These are phyloP conservation scores for Sugiyamaella chiloensis DNA, from an alignment of 805 yeast genomes.

Conservation along the genomic window DNA sequence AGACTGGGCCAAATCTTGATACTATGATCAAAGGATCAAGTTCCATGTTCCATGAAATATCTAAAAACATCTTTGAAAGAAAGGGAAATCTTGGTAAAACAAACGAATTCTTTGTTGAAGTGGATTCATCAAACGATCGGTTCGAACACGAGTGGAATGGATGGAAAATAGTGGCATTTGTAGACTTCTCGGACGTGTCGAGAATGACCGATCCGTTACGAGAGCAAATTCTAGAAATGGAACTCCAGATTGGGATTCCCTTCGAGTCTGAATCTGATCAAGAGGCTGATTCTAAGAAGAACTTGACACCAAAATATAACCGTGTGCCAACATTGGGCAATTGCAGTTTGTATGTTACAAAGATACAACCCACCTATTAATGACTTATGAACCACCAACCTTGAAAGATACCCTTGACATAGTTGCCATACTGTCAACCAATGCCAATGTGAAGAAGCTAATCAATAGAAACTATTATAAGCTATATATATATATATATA, in stretches of 20 bases:
- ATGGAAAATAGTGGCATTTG: conserved; percentile 4
- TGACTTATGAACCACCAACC: neutral
- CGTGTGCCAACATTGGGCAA: conserved; percentile 4
- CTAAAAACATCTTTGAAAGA: neutral
- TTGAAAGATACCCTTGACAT: neutral
- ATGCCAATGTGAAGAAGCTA: neutral
- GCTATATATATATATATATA: neutral
- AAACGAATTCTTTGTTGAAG: neutral
- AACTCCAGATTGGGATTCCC: neutral
- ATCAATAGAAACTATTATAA: neutral
- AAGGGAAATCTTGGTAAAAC: neutral
- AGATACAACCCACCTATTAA: neutral
- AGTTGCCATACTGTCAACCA: neutral
- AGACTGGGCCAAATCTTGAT: conserved; percentile 1
- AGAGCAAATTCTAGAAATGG: neutral
- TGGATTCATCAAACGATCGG: neutral
- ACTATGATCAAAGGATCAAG: neutral
- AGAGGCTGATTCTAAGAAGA: conserved; percentile 11
- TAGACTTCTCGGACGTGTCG: conserved; percentile 4
- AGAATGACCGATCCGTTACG: neutral
- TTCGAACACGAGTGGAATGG: conserved; percentile 1
- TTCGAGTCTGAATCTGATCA: neutral
- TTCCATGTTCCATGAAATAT: neutral
- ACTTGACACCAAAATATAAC: neutral
- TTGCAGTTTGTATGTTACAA: conserved; percentile 12